Evolutionary conservation across 2,329 filamentous ascomycete genomes (phyloP), one percentile per base, ranked within the genome.

Genomic region (Blumeria graminis): DNA sequence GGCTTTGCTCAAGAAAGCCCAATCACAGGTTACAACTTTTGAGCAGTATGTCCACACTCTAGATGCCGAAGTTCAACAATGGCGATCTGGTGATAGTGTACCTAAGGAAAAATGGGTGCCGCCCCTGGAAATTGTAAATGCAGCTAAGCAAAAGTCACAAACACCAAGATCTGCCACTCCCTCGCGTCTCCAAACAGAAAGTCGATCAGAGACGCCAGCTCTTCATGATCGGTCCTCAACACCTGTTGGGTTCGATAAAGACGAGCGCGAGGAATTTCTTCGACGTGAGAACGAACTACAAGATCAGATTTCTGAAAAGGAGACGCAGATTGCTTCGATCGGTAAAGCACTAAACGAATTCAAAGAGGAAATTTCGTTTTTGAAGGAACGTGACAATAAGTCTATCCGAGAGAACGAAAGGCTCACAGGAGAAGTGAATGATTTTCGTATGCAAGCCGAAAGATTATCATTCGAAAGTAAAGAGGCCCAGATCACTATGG

Each of bases 401-500:
- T 79, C 85, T 2, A 84, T 83, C 64, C 93, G 89, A 66, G 86
- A 94, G 60, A 96, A 95, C 62, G 92, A 98, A 68, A 82, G 80
- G 61, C 75, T 96, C 58, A 84, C 80, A 10, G 78, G 80, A 57
- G 89, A 95, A 66, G 80, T 90, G 58, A 95, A 96, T 65, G 87
- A 94, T 65, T 78, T 94, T 65, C 89, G 86, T 68, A 94, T 98
- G 89, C 88, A 95, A 66, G 76, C 98, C 32, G 92, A 98, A 72
- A 88, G 93, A 67, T 77, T 98, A 56, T 84, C 82, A 3, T 98
- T 96, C 64, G 92, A 98, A 74, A 84, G 86, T 72, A 95, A 95
- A 71, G 92, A 98, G 70, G 88, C 88, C 10, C 81, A 85, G 63
- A 98, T 98, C 67, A 95, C 90, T 34, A 95, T 98, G 86, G 92